Base-by-base conservation (phyloP, 2,329 filamentous ascomycete species). In the Fusarium lateritium region DNA sequence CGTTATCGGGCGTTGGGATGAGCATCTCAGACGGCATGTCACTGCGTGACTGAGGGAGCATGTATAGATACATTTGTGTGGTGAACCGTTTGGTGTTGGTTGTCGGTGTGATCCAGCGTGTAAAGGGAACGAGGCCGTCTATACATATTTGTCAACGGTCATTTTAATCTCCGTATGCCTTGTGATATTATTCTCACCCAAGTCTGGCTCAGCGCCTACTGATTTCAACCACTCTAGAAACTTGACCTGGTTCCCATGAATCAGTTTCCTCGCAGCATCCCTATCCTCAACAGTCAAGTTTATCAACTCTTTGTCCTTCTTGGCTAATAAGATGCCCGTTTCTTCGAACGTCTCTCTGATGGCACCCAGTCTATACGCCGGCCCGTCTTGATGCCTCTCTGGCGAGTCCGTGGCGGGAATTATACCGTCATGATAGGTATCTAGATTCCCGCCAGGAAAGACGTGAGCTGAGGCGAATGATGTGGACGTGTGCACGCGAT, bases 11-110 rank as follows among this genome's bases (percentile, higher is more conserved):
- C 4, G 88, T 86, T 31, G 92, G 91, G 47, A 93, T 84, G 72
- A 87, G 83, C 69, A 85, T 88, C 75, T 86, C 86, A 4, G 79
- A 76, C 3, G 79, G 75, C 46, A 76, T 62, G 7, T 69, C 47
- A 8, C 67, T 64, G 15, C 66, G 69, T 52, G 73, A 73, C 2
- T 78, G 80, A 0, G 94, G 94, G 4, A 98, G 85, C 79, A 97
- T 91, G 80, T 97, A 97, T 13, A 98, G 79, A 80, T 98, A 99
- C 95, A 98, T 98, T 77, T 98, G 94, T 1, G 95, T 98, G 0
- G 92, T 93, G 81, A 97, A 99, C 45, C 96, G 88, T 73, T 91
- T 93, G 0, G 89, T 87, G 2, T 91, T 82, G 65, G 87, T 89
- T 1, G 83, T 79, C 0, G 95, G 95, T 4, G 96, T 98, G 57